Evolutionary conservation across 2,329 filamentous ascomycete genomes (phyloP).

Genomic region (Tolypocladium inflatum): DNA sequence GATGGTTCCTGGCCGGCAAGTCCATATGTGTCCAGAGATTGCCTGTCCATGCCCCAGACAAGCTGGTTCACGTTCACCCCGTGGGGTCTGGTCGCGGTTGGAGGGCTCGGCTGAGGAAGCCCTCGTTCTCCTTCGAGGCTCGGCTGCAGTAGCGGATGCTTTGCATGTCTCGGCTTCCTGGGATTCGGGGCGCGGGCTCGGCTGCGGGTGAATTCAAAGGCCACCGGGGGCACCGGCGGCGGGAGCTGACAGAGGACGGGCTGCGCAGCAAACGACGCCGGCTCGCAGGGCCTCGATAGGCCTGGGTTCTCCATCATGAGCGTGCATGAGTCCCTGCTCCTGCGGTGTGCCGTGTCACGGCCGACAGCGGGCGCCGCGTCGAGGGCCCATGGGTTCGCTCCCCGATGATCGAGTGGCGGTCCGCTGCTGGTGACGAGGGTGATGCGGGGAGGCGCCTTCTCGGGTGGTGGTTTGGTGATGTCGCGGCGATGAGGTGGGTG

Average conservation of each 20-base stretch:
- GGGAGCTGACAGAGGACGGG: background rate
- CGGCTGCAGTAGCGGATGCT: background rate
- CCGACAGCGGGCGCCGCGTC: background rate
- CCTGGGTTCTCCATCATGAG: background rate
- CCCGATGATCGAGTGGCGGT: background rate
- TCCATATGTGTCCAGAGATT: background rate
- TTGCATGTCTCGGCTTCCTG: background rate
- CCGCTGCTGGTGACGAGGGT: background rate
- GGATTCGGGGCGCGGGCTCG: background rate
- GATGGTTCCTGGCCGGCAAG: background rate
- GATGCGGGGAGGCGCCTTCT: background rate
- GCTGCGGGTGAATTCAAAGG: constrained; percentile 2
- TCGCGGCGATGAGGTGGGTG: background rate
- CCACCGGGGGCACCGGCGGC: background rate
- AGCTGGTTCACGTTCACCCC: constrained; percentile 6
- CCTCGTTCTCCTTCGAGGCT: background rate
- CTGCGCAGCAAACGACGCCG: background rate
- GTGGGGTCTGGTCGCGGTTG: background rate
- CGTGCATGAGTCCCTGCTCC: background rate
- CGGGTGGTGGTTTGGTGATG: background rate
- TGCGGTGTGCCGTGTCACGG: background rate
- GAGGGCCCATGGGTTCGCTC: background rate
- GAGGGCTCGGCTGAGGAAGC: background rate
- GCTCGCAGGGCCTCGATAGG: background rate
- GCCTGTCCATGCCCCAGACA: background rate